Base-by-base conservation (phyloP, 805 yeast genomes). In the Starmerella bombi region DNA sequence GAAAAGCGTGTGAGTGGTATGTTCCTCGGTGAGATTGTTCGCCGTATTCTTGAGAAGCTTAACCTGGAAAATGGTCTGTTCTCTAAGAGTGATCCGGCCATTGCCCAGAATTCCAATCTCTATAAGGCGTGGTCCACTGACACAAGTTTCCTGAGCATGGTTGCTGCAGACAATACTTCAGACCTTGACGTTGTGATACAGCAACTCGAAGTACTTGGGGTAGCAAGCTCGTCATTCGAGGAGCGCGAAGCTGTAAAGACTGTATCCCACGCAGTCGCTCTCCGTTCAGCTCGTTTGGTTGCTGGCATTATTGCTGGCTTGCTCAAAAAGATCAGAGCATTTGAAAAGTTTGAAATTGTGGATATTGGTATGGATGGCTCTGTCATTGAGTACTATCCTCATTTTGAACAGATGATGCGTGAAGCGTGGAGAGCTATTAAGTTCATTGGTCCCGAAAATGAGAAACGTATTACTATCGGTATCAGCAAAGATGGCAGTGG, bases 291-390 rank as follows among this genome's bases (percentile, higher is more conserved):
- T 0, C 76, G 74, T 50, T 69, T 88, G 43, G 74, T 94, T 3
- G 86, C 94, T 16, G 79, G 85, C 35, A 94, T 95, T 42, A 67
- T 88, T 42, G 88, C 94, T 25, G 95, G 91, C 2, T 71, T 88
- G 42, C 58, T 78, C 39, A 63, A 69, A 38, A 74, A 74, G 60
- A 78, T 86, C 1, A 69, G 67, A 38, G 79, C 88, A 14, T 71
- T 85, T 38, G 70, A 71, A 34, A 74, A 70, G 40, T 68, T 65
- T 51, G 81, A 79, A 52, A 74, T 72, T 45, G 84, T 88, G 37
- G 97, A 88, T 59, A 74, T 91, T 50, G 97, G 96, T 44, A 86
- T 86, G 45, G 97, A 88, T 60, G 98, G 98, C 28, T 78, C 94
- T 3, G 91, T 88, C 41, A 79, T 88, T 37, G 94, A 88, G 62